These are phyloP conservation scores for Apocynum venetum DNA, from an alignment of 257 asterid species.

Conservation along the genomic window DNA sequence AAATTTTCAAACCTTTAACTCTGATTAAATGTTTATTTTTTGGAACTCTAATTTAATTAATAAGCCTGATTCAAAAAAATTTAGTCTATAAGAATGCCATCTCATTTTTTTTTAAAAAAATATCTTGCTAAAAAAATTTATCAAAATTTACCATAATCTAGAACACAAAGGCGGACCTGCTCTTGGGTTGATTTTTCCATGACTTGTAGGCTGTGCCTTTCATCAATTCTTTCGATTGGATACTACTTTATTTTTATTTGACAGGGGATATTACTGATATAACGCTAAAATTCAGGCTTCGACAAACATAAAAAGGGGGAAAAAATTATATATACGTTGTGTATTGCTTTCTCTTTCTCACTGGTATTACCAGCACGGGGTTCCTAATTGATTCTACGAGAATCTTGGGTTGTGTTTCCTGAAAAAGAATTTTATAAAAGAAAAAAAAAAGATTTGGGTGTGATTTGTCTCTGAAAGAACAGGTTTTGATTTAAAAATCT, in stretches of 20 bases:
- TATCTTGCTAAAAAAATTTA: too few species aligned
- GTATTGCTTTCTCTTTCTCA: background rate
- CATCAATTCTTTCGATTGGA: background rate
- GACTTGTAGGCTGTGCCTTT: background rate
- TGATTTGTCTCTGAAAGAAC: conserved; percentile 1
- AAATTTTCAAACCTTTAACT: too few species aligned
- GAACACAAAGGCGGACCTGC: background rate
- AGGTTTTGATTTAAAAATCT: background rate
- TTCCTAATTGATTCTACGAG: background rate
- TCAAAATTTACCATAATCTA: background rate
- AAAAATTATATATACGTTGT: background rate
- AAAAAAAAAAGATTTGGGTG: background rate
- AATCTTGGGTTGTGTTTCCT: background rate
- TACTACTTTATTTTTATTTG: background rate
- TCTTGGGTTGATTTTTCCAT: background rate
- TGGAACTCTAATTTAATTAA: too few species aligned
- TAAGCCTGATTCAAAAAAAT: too few species aligned
- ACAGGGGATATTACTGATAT: too few species aligned
- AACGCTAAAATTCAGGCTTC: background rate
- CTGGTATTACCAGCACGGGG: background rate
- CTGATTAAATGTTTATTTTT: too few species aligned
- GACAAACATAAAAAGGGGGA: background rate
- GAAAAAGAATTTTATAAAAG: background rate
- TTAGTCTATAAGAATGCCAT: too few species aligned
- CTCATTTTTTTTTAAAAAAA: too few species aligned